Base-by-base conservation (phyloP, 2,329 filamentous ascomycete species). In the Cercospora zeae-maydis region DNA sequence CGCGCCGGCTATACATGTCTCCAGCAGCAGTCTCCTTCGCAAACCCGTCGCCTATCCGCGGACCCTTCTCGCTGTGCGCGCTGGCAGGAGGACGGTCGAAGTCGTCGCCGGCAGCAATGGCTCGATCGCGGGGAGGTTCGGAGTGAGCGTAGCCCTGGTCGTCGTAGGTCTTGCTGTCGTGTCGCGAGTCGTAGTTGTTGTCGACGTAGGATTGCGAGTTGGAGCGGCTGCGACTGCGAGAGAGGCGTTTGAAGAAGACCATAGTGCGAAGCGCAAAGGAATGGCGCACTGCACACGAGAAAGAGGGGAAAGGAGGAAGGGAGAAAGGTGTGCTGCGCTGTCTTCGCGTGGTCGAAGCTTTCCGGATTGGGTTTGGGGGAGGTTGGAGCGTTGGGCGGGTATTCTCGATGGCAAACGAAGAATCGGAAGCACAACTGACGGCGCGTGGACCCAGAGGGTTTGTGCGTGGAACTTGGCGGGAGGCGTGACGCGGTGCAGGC, bases 181-280 rank as follows among this genome's bases (percentile, higher is more conserved):
- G 77, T 24, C 75, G 75, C 51, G 75, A 74, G 55, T 70, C 64
- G 73, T 78, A 76, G 30, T 30, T 34, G 73, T 76, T 74, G 68
- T 82, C 80, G 67, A 82, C 76, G 78, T 82, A 82, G 70, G 75
- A 78, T 70, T 81, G 80, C 61, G 75, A 75, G 75, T 81, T 81
- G 57, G 57, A 59, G 16, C 57, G 57, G 71, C 73, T 77, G 70
- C 81, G 79, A 58, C 78, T 79, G 64, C 79, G 69, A 62, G 71
- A 74, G 49, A 77, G 76, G 67, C 79, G 79, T 72, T 81, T 81
- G 79, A 81, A 81, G 77, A 82, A 80, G 61, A 67, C 66, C 80
- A 74, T 77, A 34, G 24, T 53, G 49, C 27, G 49, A 47, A 21
- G 42, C 42, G 42, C 16, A 47, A 47, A 47, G 9, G 19, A 47